Conservation (phyloP, 257 asterid genomes). For the Salvia miltiorrhiza region DNA sequence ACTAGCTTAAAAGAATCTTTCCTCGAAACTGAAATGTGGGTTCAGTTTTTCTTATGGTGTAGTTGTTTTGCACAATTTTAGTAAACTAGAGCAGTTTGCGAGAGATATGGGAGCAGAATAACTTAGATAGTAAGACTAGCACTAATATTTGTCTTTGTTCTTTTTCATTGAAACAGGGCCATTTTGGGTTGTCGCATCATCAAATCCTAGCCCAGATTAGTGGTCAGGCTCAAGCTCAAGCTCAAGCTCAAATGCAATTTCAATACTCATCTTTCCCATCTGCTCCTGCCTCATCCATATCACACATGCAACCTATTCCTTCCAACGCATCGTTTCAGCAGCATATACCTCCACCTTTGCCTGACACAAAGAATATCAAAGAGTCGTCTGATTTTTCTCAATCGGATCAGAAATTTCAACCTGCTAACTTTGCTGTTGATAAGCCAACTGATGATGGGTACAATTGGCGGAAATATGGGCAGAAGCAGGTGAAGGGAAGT, state of each 20-base stretch:
- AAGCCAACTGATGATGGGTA: constrained; percentile 60
- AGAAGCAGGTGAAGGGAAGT: constrained; percentile 71
- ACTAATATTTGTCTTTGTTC: background rate
- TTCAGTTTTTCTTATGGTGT: background rate
- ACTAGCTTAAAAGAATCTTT: background rate
- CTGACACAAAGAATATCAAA: constrained; percentile 4
- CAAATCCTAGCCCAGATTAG: constrained; percentile 53
- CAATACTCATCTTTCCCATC: constrained; percentile 42
- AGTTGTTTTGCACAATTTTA: background rate
- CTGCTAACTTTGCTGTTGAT: constrained; percentile 29
- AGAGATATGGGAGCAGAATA: background rate
- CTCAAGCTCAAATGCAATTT: constrained; percentile 30
- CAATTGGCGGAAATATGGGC: constrained; percentile 76
- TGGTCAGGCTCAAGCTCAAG: constrained; percentile 48
- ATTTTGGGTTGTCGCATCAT: constrained; percentile 54
- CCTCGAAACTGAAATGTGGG: background rate
- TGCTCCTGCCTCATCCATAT: background rate
- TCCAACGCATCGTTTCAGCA: constrained; percentile 18
- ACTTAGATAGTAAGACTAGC: background rate
- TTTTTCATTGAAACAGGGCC: constrained; percentile 36
- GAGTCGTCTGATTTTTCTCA: constrained; percentile 24
- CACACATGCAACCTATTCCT: constrained; percentile 12
- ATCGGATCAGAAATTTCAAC: constrained; percentile 29
- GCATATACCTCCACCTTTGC: constrained; percentile 14
- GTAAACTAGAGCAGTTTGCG: background rate